Conservation (phyloP, 2,329 filamentous ascomycete genomes). For the Cordyceps tenuipes region DNA sequence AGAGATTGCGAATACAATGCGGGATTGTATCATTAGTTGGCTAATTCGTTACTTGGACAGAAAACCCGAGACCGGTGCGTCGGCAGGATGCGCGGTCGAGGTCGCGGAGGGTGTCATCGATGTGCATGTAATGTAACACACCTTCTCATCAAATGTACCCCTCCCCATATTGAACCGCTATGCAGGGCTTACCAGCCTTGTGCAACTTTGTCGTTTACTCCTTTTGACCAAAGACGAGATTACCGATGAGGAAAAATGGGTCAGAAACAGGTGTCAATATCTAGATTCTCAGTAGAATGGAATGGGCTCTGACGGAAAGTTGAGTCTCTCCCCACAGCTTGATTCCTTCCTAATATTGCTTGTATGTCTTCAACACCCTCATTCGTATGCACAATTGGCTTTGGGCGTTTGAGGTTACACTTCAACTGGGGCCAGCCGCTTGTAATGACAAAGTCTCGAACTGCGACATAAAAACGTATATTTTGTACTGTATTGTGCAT, state of each 20-base stretch:
- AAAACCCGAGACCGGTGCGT: not conserved
- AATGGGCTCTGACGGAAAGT: not conserved
- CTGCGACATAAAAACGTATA: no score
- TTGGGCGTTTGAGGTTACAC: no score
- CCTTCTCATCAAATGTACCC: not conserved
- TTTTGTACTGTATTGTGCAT: no score
- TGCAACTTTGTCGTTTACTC: constrained; percentile 2
- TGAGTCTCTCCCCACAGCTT: not conserved
- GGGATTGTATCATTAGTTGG: not conserved
- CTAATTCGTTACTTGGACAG: not conserved
- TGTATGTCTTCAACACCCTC: no score
- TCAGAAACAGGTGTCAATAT: not conserved
- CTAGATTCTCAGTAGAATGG: not conserved
- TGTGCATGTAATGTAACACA: not conserved
- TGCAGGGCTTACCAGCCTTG: not conserved
- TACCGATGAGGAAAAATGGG: not conserved
- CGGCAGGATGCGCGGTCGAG: not conserved
- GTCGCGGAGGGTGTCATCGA: not conserved
- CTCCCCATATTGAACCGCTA: not conserved
- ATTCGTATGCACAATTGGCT: no score
- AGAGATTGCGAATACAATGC: not conserved
- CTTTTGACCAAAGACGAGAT: not conserved
- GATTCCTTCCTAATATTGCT: no score
- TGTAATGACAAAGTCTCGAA: no score
- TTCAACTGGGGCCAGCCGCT: no score